These are phyloP conservation scores for Globisporangium nagaii DNA, from an alignment of 352 stramenopile genomes.

Conservation along the genomic window DNA sequence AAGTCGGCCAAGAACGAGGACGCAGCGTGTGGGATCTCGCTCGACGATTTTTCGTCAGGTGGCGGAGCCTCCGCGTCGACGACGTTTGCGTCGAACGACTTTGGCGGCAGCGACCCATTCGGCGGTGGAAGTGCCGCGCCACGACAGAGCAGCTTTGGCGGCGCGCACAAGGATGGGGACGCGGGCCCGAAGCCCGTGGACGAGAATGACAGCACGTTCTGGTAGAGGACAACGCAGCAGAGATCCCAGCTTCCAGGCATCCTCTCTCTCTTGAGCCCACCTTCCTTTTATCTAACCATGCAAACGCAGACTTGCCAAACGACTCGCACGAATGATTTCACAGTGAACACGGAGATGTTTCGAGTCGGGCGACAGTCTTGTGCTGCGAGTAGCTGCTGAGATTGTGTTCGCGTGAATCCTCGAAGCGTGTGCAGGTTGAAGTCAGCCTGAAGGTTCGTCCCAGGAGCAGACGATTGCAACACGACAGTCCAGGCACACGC, in stretches of 20 bases:
- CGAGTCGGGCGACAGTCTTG: too few species aligned
- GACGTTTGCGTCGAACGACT: neutral
- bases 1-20: neutral
- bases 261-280: neutral
- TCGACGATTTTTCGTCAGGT: slow-evolving; percentile 51
- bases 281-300: too few species aligned
- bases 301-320: too few species aligned
- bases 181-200: slow-evolving; percentile 8
- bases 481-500: too few species aligned
- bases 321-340: too few species aligned
- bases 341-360: too few species aligned
- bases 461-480: too few species aligned
- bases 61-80: slow-evolving; percentile 2
- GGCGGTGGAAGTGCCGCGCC: neutral
- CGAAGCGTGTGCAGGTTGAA: too few species aligned
- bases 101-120: slow-evolving; percentile 17
- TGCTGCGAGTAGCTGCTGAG: too few species aligned
- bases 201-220: slow-evolving; percentile 19
- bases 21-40: slow-evolving; percentile 11
- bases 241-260: neutral
- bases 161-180: neutral
- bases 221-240: slow-evolving; percentile 1
- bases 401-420: too few species aligned
- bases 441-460: too few species aligned
- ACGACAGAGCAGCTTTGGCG: slow-evolving; percentile 1